Conservation (phyloP, 768 basidiomycete species). For the Auricularia sp. region DNA sequence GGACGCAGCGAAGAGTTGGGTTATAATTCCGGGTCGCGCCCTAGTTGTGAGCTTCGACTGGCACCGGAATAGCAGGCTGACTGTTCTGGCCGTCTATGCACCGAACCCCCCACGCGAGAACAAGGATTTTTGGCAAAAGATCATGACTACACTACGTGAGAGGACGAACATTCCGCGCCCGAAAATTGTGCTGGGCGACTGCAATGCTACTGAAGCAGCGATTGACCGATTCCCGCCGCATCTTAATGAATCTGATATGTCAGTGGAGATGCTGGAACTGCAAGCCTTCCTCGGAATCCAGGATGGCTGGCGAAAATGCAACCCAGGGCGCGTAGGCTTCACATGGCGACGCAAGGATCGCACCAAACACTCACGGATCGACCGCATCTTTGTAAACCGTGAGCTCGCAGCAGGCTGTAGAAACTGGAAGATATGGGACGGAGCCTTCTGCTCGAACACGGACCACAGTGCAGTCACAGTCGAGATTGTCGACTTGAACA, state of each 20-base stretch:
- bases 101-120: not conserved
- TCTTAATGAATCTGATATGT: not conserved
- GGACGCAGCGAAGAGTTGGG: not conserved
- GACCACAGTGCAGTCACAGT: not conserved
- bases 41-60: not conserved
- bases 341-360: not conserved
- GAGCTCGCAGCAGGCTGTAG: not conserved
- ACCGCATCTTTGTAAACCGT: not conserved
- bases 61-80: not conserved
- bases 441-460: not conserved
- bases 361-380: not conserved
- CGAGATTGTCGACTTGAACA: not conserved
- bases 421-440: not conserved
- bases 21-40: not conserved
- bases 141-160: not conserved
- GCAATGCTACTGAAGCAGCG: not conserved
- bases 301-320: not conserved
- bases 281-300: not conserved
- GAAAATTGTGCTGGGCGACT: conserved; percentile 7
- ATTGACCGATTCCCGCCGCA: not conserved
- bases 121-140: not conserved
- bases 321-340: not conserved
- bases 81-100: not conserved
- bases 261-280: not conserved
- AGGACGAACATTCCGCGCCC: not conserved